phyloP scores from a whole-genome alignment of 345 rosid species.

The Leavenworthia alabamica region DNA sequence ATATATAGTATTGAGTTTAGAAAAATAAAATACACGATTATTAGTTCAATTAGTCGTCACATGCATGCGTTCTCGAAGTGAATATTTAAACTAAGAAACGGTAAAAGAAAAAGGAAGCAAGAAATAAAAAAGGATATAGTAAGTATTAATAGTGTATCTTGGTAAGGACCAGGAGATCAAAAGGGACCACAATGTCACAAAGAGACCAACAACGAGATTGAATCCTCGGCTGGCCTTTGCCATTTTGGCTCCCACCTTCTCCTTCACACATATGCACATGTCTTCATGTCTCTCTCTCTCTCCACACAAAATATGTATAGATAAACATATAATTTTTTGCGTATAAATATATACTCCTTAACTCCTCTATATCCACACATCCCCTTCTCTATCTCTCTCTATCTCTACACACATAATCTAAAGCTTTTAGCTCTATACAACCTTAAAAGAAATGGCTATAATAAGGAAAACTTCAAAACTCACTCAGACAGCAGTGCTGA shows the following conservation, averaged over 20 bases:
- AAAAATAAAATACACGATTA: not conserved
- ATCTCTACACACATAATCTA: conserved; percentile 18
- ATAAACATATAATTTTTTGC: conserved; percentile 27
- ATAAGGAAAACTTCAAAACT: conserved; percentile 44
- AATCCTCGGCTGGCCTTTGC: conserved; percentile 33
- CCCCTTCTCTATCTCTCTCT: conserved; percentile 11
- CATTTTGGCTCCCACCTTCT: conserved; percentile 51
- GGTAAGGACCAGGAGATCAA: conserved; percentile 34
- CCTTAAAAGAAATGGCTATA: conserved; percentile 41
- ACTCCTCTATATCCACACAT: conserved; percentile 26
- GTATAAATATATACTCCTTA: conserved; percentile 33
- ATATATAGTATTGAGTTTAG: not conserved
- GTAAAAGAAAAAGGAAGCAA: not conserved
- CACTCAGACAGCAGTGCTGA: conserved; percentile 48
- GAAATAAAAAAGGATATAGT: not conserved
- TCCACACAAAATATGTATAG: conserved; percentile 4
- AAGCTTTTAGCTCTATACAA: conserved; percentile 3
- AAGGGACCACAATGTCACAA: conserved; percentile 50
- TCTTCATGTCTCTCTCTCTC: conserved; percentile 24
- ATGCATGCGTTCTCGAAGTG: conserved; percentile 8
- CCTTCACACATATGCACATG: conserved; percentile 40
- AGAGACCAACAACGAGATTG: conserved; percentile 41
- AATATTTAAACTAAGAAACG: not conserved
- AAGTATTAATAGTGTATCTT: conserved; percentile 18
- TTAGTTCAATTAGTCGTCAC: conserved; percentile 6